Evolutionary conservation across 768 basidiomycete species (phyloP).

Genomic region (Boletus reticulatus): DNA sequence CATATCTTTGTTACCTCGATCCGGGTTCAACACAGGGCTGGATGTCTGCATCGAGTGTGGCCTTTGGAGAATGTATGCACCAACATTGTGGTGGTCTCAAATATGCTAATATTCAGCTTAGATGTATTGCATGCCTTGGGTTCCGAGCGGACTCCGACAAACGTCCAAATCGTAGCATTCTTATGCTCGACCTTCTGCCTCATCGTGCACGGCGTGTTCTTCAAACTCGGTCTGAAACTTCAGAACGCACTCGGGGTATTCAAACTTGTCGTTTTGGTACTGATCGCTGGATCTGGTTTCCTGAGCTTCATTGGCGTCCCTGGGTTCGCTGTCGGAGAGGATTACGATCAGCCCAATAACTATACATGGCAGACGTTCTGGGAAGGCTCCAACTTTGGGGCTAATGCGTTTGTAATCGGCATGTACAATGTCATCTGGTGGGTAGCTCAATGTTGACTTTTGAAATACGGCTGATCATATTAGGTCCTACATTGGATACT

Average conservation of each 20-base stretch:
- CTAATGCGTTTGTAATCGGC: conserved; percentile 61
- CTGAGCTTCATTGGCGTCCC: conserved; percentile 47
- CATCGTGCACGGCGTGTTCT: conserved; percentile 52
- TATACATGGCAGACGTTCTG: conserved; percentile 60
- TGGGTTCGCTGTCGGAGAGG: conserved; percentile 49
- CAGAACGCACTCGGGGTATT: conserved; percentile 63
- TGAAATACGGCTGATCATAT: background rate
- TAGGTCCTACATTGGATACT: conserved; percentile 73
- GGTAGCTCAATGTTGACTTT: background rate
- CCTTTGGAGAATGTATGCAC: conserved; percentile 68
- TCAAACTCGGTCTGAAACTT: conserved; percentile 55
- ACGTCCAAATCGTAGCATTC: conserved; percentile 54
- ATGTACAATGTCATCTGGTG: conserved; percentile 74
- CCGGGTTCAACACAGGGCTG: conserved; percentile 43
- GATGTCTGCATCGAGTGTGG: conserved; percentile 56
- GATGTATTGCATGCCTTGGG: conserved; percentile 58
- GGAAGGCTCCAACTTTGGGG: conserved; percentile 55
- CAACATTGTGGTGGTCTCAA: background rate
- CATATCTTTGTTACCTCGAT: background rate
- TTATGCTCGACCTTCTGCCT: conserved; percentile 55
- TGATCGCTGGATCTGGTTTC: conserved; percentile 54
- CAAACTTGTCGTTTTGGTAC: conserved; percentile 55
- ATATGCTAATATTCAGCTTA: conserved; percentile 20
- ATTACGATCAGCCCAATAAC: conserved; percentile 54
- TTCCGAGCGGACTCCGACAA: conserved; percentile 41